phyloP scores from a whole-genome alignment of 148 eudicot genomes.

The Fallopia convolvulus region DNA sequence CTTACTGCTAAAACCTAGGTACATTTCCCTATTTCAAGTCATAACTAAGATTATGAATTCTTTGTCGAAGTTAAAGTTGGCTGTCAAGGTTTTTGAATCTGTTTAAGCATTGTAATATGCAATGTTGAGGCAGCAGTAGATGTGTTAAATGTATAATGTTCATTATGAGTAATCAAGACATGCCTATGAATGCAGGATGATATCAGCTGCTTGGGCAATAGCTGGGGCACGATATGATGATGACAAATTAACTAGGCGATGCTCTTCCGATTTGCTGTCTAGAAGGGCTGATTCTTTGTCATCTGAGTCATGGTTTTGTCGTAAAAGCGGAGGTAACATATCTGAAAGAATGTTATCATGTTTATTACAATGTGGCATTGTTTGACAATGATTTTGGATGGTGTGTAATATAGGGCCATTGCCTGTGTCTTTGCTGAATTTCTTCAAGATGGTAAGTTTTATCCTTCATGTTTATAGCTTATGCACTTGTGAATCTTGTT shows the following conservation, averaged over 20 bases:
- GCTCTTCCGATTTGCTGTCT: constrained; percentile 43
- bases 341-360: not conserved
- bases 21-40: not conserved
- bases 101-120: not conserved
- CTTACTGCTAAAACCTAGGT: constrained; percentile 53
- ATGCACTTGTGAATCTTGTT: not conserved
- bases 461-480: not conserved
- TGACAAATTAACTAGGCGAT: constrained; percentile 44
- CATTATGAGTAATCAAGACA: not conserved
- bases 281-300: constrained; percentile 23
- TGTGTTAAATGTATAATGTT: not conserved
- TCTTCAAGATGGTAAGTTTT: constrained; percentile 45
- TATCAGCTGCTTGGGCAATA: constrained; percentile 65
- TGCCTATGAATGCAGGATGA: constrained; percentile 36
- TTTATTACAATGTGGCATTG: not conserved
- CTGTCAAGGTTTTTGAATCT: not conserved
- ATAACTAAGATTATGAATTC: not conserved
- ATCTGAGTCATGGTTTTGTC: constrained; percentile 59
- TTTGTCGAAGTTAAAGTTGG: not conserved
- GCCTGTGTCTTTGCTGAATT: constrained; percentile 39
- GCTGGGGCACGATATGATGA: constrained; percentile 66
- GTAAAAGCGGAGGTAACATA: constrained; percentile 59
- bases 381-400: not conserved
- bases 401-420: constrained; percentile 37
- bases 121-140: not conserved